Base-by-base conservation (phyloP, 2,329 filamentous ascomycete species). In the Neoascochyta sp. region DNA sequence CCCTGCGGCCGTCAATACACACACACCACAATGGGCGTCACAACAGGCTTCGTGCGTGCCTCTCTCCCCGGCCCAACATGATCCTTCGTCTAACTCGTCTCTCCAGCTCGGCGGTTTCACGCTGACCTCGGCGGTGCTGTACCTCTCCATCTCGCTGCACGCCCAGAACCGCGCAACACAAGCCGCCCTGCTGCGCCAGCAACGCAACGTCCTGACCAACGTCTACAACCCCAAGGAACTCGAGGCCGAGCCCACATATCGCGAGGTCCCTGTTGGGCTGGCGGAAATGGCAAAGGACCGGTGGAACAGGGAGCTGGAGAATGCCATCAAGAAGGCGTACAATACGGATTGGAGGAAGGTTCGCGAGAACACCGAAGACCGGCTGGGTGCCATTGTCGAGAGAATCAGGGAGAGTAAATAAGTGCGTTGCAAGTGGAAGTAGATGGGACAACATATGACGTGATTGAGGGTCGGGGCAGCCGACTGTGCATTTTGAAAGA, bases 11-110 rank as follows among this genome's bases (percentile, higher is more conserved):
- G n/a, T n/a, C n/a, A n/a, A n/a, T n/a, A n/a, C n/a, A n/a, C n/a
- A n/a, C n/a, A n/a, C n/a, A n/a, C n/a, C 26, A 33, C 32, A 44
- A 73, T 73, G 70, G 69, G 69, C 54, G 71, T 73, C 62, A 69
- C 67, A 37, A 69, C 67, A 11, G 70, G 69, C 60, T 68, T 73
- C 46, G 70, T 73, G 61, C 25, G 60, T 52, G 14, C 14, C 18
- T 11, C 20, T 20, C 9, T 12, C 10, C 11, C n/a, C 9, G 17
- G 4, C 15, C 21, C 10, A 8, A 13, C 5, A 11, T 3, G 21
- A 23, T 13, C 19, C 9, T 7, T 6, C 16, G 10, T 34, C 11
- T 2, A 16, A 11, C 19, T 16, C 36, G 8, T 12, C 13, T n/a
- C 26, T 16, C 10, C 43, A 73, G 70, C 60, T 73, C 36, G 66